phyloP scores from a whole-genome alignment of 225 moss, liverwort and hornwort species.

The Bryoerythrophyllum caledonicum region DNA sequence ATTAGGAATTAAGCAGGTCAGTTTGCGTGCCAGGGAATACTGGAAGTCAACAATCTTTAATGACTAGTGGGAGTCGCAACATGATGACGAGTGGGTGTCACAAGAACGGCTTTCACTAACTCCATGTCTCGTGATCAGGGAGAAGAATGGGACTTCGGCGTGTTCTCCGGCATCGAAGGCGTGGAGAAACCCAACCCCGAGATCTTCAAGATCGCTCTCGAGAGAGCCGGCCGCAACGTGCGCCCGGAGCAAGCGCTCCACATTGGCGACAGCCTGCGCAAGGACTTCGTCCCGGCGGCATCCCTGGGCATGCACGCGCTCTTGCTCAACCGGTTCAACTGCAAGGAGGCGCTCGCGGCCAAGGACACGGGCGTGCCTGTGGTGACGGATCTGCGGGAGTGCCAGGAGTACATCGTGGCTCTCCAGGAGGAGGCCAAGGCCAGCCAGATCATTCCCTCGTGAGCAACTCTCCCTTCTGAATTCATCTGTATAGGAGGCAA shows the following conservation, averaged over 20 bases:
- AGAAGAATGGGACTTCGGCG: conserved; percentile 71
- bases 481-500: not conserved
- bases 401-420: conserved; percentile 40
- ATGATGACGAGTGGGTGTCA: too few species aligned
- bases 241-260: conserved; percentile 53
- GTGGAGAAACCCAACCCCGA: conserved; percentile 63
- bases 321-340: conserved; percentile 50
- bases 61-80: too few species aligned
- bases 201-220: conserved; percentile 54
- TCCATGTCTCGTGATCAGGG: conserved; percentile 31
- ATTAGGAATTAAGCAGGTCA: conserved; percentile 60
- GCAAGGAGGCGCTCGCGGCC: conserved; percentile 45
- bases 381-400: conserved; percentile 46
- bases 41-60: too few species aligned
- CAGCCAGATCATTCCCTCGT: conserved; percentile 23
- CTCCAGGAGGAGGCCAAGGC: conserved; percentile 41
- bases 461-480: conserved; percentile 14
- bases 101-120: too few species aligned
- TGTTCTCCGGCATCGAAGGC: conserved; percentile 72
- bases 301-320: conserved; percentile 59
- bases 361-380: conserved; percentile 60
- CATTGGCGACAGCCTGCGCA: conserved; percentile 62
- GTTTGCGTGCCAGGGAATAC: not conserved
- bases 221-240: conserved; percentile 39
- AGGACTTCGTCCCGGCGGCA: conserved; percentile 55